Percentiles rank a stretch among this genome's conserved stretches.
Conservation (phyloP, 1,284 basidiomycete species). For the Cutaneotrichosporon mucoides region DNA sequence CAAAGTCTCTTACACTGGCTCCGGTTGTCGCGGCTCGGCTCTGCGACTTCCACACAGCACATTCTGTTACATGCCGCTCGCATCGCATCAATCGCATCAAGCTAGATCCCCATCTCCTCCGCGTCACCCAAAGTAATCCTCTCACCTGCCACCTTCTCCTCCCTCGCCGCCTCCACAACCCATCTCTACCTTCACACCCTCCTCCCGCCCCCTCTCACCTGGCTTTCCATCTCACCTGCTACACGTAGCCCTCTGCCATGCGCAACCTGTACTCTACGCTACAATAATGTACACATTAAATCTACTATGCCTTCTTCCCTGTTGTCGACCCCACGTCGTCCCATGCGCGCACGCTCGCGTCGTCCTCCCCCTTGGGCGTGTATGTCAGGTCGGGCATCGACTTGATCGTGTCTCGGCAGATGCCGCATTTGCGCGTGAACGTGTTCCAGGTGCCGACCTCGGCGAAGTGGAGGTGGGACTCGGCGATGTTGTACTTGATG, state of each 20-base stretch:
- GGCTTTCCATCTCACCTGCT: too few species aligned
- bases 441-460: slow-evolving; percentile 39
- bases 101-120: too few species aligned
- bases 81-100: too few species aligned
- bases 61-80: too few species aligned
- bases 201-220: too few species aligned
- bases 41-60: too few species aligned
- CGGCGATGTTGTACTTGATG: slow-evolving; percentile 52
- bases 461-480: slow-evolving; percentile 51
- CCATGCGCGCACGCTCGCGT: slow-evolving; percentile 35
- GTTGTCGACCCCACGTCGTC: slow-evolving; percentile 32
- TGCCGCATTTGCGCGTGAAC: slow-evolving; percentile 42
- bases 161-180: neutral
- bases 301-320: neutral
- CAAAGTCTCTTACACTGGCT: too few species aligned
- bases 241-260: neutral
- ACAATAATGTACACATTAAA: slow-evolving; percentile 6
- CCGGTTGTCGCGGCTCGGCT: too few species aligned
- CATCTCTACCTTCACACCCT: neutral
- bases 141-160: neutral
- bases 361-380: slow-evolving; percentile 31
- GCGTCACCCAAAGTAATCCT: too few species aligned
- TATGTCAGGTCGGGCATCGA: slow-evolving; percentile 31
- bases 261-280: slow-evolving; percentile 2
- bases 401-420: slow-evolving; percentile 27